Conservation (phyloP, 495 filamentous ascomycete species). For the Penicillium robsamsonii region DNA sequence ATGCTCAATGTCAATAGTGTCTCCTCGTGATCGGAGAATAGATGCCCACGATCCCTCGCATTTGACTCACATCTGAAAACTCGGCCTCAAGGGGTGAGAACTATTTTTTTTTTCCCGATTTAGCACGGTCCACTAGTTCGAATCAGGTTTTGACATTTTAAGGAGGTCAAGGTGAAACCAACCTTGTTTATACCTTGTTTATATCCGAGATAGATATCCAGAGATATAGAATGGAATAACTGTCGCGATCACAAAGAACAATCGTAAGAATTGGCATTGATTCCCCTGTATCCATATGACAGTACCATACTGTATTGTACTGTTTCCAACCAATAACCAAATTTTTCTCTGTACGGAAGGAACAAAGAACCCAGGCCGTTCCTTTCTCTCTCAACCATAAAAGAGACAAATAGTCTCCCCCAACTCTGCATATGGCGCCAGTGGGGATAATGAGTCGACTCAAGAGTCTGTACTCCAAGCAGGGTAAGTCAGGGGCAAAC, state of each 20-base stretch:
- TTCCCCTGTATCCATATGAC: not conserved
- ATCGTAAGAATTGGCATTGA: not conserved
- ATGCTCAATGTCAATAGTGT: constrained; percentile 9
- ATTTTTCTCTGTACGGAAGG: not conserved
- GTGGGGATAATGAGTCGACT: constrained; percentile 37
- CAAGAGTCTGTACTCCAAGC: constrained; percentile 38
- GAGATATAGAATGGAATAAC: not conserved
- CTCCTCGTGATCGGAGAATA: constrained; percentile 26
- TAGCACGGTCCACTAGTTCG: constrained; percentile 28
- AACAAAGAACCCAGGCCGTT: constrained; percentile 7
- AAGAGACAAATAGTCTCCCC: not conserved
- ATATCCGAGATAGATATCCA: too few relatives aligned
- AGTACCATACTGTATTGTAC: constrained; percentile 9
- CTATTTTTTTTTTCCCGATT: not conserved
- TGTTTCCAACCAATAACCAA: not conserved
- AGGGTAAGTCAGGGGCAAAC: constrained; percentile 26
- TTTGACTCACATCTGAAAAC: constrained; percentile 1
- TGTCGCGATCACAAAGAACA: not conserved
- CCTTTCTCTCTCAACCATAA: not conserved
- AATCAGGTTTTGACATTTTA: not conserved
- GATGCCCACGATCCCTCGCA: constrained; percentile 25
- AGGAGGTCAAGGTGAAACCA: too few relatives aligned
- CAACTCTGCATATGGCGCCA: constrained; percentile 33
- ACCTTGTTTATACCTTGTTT: too few relatives aligned
- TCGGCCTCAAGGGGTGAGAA: constrained; percentile 13